Base-by-base conservation (phyloP, 2,329 filamentous ascomycete genomes). In the Claviceps digitariae region DNA sequence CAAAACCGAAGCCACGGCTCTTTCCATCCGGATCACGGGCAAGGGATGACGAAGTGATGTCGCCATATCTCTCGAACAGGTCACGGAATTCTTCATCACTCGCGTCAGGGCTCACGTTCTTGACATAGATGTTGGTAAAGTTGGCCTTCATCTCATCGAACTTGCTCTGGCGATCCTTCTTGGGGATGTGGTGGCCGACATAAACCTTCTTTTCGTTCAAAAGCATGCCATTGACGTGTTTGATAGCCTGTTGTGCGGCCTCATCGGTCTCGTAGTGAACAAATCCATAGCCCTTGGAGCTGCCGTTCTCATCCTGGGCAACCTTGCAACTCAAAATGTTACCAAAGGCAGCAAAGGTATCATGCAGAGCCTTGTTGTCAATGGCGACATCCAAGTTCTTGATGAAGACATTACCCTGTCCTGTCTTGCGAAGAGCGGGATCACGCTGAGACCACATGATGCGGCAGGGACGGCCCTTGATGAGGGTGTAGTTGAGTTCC, bases 81-180 rank as follows among this genome's bases (percentile, higher is more conserved):
- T 84, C 80, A 63, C 90, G 89, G 83, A 98, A 97, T 69, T 97
- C 86, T 9, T 97, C 90, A 57, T 98, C 93, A 55, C 82, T 86
- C 59, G 85, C 87, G 49, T 96, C 91, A 38, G 75, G 66, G 64
- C 84, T 82, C 63, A 98, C 86, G 77, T 98, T 98, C 84, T 98
- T 98, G 77, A 98, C 88, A 76, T 98, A 98, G 73, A 98, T 84
- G 72, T 98, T 98, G 78, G 93, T 98, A 81, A 94, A 98, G 81
- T 98, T 98, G 72, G 93, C 93, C 85, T 98, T 98, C 91, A 98
- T 98, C 81, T 98, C 93, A 78, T 98, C 93, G 64, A 97, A 97
- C 78, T 98, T 98, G 88, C 89, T 95, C 82, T 97, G 93, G 65
- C 93, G 91, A 69, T 98, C 93, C 82, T 97, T 97, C 86, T 97